Percentiles rank a stretch among this genome's conserved stretches.
These are phyloP conservation scores for Primulina huaijiensis DNA, from an alignment of 257 asterid genomes.

Conservation along the genomic window DNA sequence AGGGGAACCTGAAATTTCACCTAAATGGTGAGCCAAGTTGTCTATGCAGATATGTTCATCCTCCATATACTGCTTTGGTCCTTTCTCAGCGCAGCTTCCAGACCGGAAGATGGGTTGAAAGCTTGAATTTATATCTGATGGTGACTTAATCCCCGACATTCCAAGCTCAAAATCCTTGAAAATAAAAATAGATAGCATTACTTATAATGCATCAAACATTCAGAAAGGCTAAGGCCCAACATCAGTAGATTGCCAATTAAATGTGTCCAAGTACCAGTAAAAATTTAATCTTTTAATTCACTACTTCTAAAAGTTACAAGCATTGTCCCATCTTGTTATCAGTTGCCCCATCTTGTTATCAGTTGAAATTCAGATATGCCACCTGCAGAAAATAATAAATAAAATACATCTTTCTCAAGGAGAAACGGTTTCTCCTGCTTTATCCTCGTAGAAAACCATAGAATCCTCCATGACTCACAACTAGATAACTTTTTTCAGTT, in stretches of 20 bases:
- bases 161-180: constrained; percentile 51
- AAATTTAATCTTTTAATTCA: not conserved
- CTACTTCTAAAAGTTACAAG: not conserved
- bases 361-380: not conserved
- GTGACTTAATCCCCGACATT: constrained; percentile 37
- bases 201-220: not conserved
- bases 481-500: not conserved
- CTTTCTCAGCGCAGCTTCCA: constrained; percentile 93
- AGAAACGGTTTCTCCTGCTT: not conserved
- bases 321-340: not conserved
- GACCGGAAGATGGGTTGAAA: constrained; percentile 70
- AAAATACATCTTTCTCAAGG: not conserved
- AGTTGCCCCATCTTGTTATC: not conserved
- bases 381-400: not conserved
- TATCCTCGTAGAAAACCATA: not conserved
- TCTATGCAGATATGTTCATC: constrained; percentile 88
- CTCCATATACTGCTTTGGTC: constrained; percentile 92
- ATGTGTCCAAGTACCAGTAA: not conserved
- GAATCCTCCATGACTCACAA: not conserved
- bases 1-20: constrained; percentile 46
- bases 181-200: constrained; percentile 24
- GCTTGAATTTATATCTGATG: constrained; percentile 49
- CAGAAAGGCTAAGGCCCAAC: not conserved
- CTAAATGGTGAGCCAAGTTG: constrained; percentile 57
- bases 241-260: not conserved